These are phyloP conservation scores for Rhodotorula sp. DNA, from an alignment of 1,284 basidiomycete genomes.

Conservation along the genomic window DNA sequence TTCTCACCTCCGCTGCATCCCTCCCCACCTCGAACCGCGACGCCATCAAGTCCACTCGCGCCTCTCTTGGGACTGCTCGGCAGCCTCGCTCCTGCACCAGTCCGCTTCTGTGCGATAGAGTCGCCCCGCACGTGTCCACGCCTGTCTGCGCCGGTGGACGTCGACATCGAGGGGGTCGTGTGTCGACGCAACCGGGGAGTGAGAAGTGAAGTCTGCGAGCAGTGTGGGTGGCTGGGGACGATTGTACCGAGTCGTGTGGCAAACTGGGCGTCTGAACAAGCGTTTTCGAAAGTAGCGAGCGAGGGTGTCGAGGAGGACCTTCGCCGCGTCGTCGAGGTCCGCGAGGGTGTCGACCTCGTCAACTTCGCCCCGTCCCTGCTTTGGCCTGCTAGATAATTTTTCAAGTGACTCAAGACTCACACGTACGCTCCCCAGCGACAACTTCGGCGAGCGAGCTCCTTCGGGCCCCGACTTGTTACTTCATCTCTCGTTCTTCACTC, in stretches of 20 bases:
- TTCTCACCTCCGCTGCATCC: neutral
- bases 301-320: neutral
- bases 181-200: neutral
- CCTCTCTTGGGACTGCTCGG: neutral
- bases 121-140: slow-evolving; percentile 15
- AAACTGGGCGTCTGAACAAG: neutral
- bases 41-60: neutral
- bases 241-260: neutral
- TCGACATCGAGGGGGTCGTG: slow-evolving; percentile 6
- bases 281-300: neutral
- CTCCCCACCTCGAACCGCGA: neutral
- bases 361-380: no score
- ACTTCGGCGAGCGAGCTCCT: neutral
- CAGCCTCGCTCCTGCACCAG: neutral
- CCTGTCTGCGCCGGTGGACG: slow-evolving; percentile 10
- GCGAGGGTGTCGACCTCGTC: no score
- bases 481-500: neutral
- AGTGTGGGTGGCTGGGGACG: no score
- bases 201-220: neutral
- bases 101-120: slow-evolving; percentile 21
- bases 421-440: neutral
- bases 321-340: no score
- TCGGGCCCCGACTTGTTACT: neutral
- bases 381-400: no score
- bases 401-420: no score